A percentile compares a stretch with the other conserved stretches of the same genome.
Evolutionary conservation across 805 yeast species (phyloP).

Genomic region (Wickerhamomyces canadensis): DNA sequence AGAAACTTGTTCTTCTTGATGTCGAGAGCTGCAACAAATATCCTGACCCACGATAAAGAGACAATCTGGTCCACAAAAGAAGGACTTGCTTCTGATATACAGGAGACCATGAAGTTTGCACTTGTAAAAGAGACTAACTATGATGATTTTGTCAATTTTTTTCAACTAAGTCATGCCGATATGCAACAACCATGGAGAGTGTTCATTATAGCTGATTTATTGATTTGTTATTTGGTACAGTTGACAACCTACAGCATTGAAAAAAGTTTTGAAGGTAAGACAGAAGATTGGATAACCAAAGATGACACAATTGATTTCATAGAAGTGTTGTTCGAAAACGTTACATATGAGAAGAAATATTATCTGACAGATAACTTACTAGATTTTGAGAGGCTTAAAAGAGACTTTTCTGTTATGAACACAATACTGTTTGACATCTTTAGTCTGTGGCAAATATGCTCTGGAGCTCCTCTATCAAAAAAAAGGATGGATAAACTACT

Average conservation of each 20-base stretch:
- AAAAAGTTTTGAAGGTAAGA: neutral
- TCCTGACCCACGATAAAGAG: neutral
- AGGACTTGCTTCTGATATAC: neutral
- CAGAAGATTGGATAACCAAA: slow-evolving; percentile 8
- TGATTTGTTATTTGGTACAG: slow-evolving; percentile 10
- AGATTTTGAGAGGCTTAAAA: slow-evolving; percentile 3
- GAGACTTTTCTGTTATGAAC: slow-evolving; percentile 13
- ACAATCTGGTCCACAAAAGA: neutral
- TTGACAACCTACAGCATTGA: slow-evolving; percentile 12
- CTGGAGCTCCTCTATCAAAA: neutral
- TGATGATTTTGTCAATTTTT: slow-evolving; percentile 14
- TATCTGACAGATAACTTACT: slow-evolving; percentile 4
- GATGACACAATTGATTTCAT: slow-evolving; percentile 2
- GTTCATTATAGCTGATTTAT: slow-evolving; percentile 2
- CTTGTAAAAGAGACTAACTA: slow-evolving; percentile 5
- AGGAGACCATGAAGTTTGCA: neutral
- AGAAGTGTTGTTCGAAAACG: slow-evolving; percentile 9
- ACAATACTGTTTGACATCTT: slow-evolving; percentile 7
- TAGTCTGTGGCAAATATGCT: slow-evolving; percentile 12
- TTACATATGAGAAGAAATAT: slow-evolving; percentile 5
- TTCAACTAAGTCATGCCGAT: slow-evolving; percentile 8
- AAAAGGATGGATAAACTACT: slow-evolving; percentile 1
- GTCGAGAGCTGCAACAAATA: neutral
- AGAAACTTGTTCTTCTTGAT: slow-evolving; percentile 6
- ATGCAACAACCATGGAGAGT: slow-evolving; percentile 5